Percentiles rank a stretch among this genome's conserved stretches.
phyloP scores from a whole-genome alignment of 2,329 filamentous ascomycete genomes.

The Diaporthe amygdali region DNA sequence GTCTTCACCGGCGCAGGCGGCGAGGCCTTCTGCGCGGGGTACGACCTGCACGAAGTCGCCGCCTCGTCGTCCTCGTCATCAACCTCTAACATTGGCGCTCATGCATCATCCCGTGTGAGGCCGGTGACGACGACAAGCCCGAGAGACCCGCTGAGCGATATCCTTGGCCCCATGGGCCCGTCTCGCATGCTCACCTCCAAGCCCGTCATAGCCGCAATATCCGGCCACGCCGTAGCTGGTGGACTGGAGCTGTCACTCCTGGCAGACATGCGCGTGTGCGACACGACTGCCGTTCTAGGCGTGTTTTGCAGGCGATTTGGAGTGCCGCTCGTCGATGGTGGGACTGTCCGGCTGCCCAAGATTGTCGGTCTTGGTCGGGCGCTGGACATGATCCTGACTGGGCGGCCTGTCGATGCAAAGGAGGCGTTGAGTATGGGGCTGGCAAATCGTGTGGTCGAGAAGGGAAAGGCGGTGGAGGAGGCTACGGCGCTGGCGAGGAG shows the following conservation, averaged over 20 bases:
- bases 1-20: constrained; percentile 51
- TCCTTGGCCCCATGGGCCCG: constrained; percentile 54
- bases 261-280: constrained; percentile 57
- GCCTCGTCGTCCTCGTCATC: background rate
- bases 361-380: constrained; percentile 58
- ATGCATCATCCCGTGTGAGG: background rate
- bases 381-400: constrained; percentile 62
- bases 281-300: constrained; percentile 58
- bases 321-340: constrained; percentile 54
- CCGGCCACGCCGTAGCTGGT: constrained; percentile 59
- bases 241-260: constrained; percentile 58
- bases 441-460: constrained; percentile 56
- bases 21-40: constrained; percentile 58
- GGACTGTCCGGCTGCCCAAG: constrained; percentile 56
- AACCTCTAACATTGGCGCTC: background rate
- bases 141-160: background rate
- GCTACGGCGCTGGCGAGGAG: constrained; percentile 51
- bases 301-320: constrained; percentile 61
- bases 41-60: constrained; percentile 54
- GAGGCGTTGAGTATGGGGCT: constrained; percentile 59
- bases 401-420: constrained; percentile 50
- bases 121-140: constrained; percentile 2
- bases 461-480: constrained; percentile 54
- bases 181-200: constrained; percentile 55
- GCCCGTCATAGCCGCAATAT: constrained; percentile 56